Evolutionary conservation across 2,329 filamentous ascomycete species (phyloP).

Genomic region (Curvularia verruculosa): DNA sequence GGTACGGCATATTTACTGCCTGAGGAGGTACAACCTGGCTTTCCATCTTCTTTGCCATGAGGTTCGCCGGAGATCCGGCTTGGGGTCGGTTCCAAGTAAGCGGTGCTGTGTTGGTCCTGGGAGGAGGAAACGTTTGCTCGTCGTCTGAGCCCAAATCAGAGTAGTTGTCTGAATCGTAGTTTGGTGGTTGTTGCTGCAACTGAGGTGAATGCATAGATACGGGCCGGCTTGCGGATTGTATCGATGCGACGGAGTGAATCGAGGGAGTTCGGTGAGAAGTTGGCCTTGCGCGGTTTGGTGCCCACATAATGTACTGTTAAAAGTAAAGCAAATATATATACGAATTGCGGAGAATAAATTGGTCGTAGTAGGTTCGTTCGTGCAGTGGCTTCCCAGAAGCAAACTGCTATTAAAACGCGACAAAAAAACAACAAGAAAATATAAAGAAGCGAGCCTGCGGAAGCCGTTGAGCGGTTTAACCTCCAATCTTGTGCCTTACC

Average conservation of each 20-base stretch:
- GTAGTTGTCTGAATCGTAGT: slow-evolving; percentile 43
- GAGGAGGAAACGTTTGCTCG: slow-evolving; percentile 21
- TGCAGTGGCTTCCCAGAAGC: slow-evolving; percentile 2
- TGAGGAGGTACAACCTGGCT: slow-evolving; percentile 20
- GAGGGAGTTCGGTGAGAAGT: slow-evolving; percentile 40
- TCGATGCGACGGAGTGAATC: slow-evolving; percentile 32
- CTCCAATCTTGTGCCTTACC: neutral
- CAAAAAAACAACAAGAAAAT: neutral
- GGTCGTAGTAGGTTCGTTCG: neutral
- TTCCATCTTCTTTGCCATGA: slow-evolving; percentile 36
- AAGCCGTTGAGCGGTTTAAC: slow-evolving; percentile 2
- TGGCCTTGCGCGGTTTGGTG: slow-evolving; percentile 36
- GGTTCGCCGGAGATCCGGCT: slow-evolving; percentile 23
- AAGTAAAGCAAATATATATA: neutral
- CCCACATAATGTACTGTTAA: slow-evolving; percentile 41
- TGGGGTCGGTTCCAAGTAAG: slow-evolving; percentile 22
- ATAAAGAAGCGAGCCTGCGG: neutral
- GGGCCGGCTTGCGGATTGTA: slow-evolving; percentile 5
- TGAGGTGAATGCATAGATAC: slow-evolving; percentile 27
- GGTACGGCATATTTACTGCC: slow-evolving; percentile 23
- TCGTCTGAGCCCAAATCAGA: slow-evolving; percentile 41
- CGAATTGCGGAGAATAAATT: neutral
- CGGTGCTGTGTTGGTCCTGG: slow-evolving; percentile 33
- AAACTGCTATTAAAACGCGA: neutral
- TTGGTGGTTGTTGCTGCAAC: slow-evolving; percentile 26